Conservation (phyloP, 129 eudicot species). For the Sambucus nigra region DNA sequence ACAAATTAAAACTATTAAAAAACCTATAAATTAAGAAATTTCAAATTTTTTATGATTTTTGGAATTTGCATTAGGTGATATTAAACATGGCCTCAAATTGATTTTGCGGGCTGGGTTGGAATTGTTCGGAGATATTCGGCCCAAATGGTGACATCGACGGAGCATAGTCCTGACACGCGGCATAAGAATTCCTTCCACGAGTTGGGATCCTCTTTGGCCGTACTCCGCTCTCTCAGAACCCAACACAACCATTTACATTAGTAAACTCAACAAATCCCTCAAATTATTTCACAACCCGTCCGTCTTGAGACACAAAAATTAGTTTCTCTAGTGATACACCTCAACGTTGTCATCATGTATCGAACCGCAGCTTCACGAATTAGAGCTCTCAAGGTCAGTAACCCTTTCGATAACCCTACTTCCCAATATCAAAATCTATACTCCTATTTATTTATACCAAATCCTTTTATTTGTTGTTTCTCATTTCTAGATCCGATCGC, state of each 20-base stretch:
- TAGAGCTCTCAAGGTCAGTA: slow-evolving; percentile 59
- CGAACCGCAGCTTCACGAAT: slow-evolving; percentile 60
- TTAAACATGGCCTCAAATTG: no score
- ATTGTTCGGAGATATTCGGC: background rate
- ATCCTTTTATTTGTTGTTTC: background rate
- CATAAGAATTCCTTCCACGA: background rate
- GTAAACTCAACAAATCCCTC: no score
- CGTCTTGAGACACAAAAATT: background rate
- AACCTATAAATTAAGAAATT: no score
- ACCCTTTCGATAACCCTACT: background rate
- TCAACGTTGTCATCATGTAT: slow-evolving; percentile 41
- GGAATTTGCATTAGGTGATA: no score
- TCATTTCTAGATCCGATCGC: background rate
- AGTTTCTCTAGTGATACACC: background rate
- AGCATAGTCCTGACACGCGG: background rate
- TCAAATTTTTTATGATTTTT: no score
- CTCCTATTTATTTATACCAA: background rate
- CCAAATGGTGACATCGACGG: background rate
- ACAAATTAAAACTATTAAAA: no score
- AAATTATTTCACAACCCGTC: no score
- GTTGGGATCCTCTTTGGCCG: slow-evolving; percentile 8
- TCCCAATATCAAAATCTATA: background rate
- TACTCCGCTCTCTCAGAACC: background rate
- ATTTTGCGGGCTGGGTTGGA: background rate
- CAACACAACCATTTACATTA: background rate